Evolutionary conservation across 495 filamentous ascomycete genomes (phyloP).

Genomic region (Xylaria flabelliformis): DNA sequence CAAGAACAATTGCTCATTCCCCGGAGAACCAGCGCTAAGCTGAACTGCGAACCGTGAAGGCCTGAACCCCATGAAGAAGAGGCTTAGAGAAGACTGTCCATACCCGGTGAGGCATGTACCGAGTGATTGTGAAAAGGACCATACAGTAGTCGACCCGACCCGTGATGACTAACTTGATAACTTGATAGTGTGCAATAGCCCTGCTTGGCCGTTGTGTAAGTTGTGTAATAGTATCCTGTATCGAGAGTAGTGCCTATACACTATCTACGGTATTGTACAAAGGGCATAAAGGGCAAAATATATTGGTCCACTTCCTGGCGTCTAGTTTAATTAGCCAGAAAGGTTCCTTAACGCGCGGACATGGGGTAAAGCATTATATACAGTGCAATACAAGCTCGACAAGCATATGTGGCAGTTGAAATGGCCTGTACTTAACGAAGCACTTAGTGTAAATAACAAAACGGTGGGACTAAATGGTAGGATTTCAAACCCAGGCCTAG

Average conservation of each 20-base stretch:
- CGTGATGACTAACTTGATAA: slow-evolving; percentile 2
- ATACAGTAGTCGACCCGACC: slow-evolving; percentile 22
- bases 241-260: slow-evolving; percentile 2
- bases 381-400: neutral
- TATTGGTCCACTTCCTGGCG: neutral
- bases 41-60: neutral
- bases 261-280: neutral
- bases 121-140: slow-evolving; percentile 3
- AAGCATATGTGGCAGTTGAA: neutral
- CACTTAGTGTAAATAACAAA: neutral
- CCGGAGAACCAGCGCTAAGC: neutral
- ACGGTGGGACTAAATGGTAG: slow-evolving; percentile 12
- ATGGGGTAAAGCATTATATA: neutral
- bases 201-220: neutral
- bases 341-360: slow-evolving; percentile 9
- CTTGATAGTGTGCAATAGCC: slow-evolving; percentile 10
- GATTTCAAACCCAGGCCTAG: neutral
- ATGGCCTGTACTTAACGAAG: slow-evolving; percentile 1
- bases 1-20: neutral
- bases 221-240: neutral
- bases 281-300: neutral
- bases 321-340: slow-evolving; percentile 9
- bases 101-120: neutral
- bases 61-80: neutral
- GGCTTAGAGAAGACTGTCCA: neutral